phyloP scores from a whole-genome alignment of 371 early-diverging fungal genomes.

The Mortierella sp. region DNA sequence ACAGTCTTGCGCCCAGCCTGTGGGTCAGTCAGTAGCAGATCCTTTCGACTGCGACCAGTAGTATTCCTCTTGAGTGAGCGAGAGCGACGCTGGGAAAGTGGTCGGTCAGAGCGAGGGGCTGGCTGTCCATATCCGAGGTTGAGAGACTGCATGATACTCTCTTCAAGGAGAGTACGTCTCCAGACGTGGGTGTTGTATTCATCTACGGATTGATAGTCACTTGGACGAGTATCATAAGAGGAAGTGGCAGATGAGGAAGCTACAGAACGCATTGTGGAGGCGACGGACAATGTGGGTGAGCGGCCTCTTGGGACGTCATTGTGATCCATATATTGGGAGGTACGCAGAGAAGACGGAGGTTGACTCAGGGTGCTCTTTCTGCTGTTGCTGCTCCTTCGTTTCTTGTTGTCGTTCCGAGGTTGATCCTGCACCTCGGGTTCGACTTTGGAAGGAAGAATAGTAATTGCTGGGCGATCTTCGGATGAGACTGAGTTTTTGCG shows the following conservation, averaged over 20 bases:
- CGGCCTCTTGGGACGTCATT: constrained; percentile 43
- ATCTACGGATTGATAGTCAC: constrained; percentile 19
- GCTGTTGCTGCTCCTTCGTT: constrained; percentile 36
- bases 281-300: constrained; percentile 33
- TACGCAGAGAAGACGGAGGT: constrained; percentile 10
- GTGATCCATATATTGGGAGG: constrained; percentile 24
- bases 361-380: constrained; percentile 19
- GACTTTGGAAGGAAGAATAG: constrained; percentile 1
- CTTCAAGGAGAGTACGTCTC: constrained; percentile 46
- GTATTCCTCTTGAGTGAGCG: constrained; percentile 19
- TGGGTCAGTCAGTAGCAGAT: neutral
- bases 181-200: constrained; percentile 49
- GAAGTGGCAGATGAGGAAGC: constrained; percentile 26
- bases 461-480: constrained; percentile 1
- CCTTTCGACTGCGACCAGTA: constrained; percentile 21
- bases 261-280: constrained; percentile 32
- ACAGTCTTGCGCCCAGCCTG: constrained; percentile 20
- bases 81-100: constrained; percentile 22
- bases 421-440: constrained; percentile 8
- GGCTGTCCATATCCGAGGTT: constrained; percentile 51
- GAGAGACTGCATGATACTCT: constrained; percentile 55
- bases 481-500: constrained; percentile 9
- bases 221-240: constrained; percentile 33
- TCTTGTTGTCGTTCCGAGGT: constrained; percentile 16
- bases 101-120: constrained; percentile 11